These are phyloP conservation scores for Lycium ferocissimum DNA, from an alignment of 257 asterid genomes.

Conservation along the genomic window DNA sequence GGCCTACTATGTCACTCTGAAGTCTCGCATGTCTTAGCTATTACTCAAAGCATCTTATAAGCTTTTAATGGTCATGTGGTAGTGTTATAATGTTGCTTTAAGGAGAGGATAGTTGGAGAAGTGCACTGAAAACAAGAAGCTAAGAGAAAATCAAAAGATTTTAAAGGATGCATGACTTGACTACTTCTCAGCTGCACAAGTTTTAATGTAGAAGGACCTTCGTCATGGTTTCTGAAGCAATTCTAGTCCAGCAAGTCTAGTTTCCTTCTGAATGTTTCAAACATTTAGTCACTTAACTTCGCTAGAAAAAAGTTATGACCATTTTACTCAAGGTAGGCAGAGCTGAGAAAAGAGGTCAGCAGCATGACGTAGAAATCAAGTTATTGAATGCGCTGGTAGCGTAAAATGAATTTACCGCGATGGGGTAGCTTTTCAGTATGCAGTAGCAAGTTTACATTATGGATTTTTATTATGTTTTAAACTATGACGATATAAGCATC, in stretches of 20 bases:
- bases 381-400: background rate
- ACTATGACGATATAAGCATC: background rate
- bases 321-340: background rate
- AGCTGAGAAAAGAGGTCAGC: background rate
- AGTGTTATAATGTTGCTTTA: background rate
- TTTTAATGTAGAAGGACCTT: background rate
- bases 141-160: background rate
- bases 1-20: background rate
- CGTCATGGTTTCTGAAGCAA: background rate
- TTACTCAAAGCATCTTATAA: background rate
- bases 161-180: background rate
- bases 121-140: background rate
- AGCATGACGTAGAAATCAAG: background rate
- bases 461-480: background rate
- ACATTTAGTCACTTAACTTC: background rate
- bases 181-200: background rate
- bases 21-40: background rate
- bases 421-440: constrained; percentile 12
- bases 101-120: constrained; percentile 2
- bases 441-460: background rate
- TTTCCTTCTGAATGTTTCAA: background rate
- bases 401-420: background rate
- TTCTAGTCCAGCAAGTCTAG: background rate
- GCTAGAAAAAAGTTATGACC: constrained; percentile 18
- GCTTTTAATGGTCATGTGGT: background rate